Base-by-base conservation (phyloP, 2,329 filamentous ascomycete genomes). In the Diplocarpon rosae region DNA sequence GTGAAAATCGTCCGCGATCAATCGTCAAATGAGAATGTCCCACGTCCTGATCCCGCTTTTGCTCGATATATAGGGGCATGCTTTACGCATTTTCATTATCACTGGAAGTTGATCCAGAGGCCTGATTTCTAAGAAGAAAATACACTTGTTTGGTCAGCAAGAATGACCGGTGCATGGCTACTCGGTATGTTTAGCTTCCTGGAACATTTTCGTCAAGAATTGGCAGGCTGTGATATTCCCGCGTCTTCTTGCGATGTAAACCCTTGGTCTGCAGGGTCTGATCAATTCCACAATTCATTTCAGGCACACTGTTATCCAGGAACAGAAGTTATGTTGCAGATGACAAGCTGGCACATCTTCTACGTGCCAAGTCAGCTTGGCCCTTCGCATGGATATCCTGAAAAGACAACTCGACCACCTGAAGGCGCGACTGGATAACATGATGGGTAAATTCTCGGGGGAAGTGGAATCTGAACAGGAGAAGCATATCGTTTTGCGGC, bases 111-210 rank as follows among this genome's bases (percentile, higher is more conserved):
- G 2, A 51, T 71, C 3, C 66, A 68, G 47, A 58, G 55, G 0
- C 65, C 67, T 1, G 53, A 59, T 0, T 63, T 63, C 39, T 60
- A 51, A 17, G 58, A 63, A 28, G 57, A 57, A 16, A 54, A 62
- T 2, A 42, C 59, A 1, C 15, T 55, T 3, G 14, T 64, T 2
- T 55, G 53, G 0, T 61, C 63, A 0, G 58, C 66, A 10, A 54
- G 59, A 12, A 66, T 69, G 58, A 63, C 68, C 29, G 65, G 64
- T 2, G 60, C 61, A 3, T 69, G 66, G 65, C 42, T 67, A 1
- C 52, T 24, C 7, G 20, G 20, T 24, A 24, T 24, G 20, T 24
- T 24, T 7, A 24, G 20, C 20, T 24, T 24, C 7, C 4, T 24
- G 7, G 3, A 24, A 7, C 7, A 4, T 24, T 24, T 24, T 24